These are phyloP conservation scores for Alternaria alternata DNA, from an alignment of 2,329 filamentous ascomycete genomes.

Conservation along the genomic window DNA sequence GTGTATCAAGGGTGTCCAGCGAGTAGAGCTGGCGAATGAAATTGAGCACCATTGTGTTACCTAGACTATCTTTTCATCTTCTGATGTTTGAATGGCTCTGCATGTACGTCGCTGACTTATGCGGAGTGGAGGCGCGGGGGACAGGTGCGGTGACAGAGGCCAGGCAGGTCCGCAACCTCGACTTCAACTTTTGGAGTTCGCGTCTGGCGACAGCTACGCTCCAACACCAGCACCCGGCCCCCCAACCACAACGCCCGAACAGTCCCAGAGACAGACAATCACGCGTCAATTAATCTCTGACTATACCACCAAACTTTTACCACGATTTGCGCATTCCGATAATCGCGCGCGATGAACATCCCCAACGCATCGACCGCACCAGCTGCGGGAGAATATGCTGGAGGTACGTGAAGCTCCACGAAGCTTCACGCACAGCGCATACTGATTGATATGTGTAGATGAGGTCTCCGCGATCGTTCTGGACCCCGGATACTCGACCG, in stretches of 20 bases:
- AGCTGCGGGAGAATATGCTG: constrained; percentile 56
- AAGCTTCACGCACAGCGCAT: constrained; percentile 11
- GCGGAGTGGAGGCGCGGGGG: constrained; percentile 24
- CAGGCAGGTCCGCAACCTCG: constrained; percentile 28
- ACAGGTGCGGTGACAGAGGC: constrained; percentile 25
- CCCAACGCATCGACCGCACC: constrained; percentile 51
- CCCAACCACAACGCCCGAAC: constrained; percentile 19
- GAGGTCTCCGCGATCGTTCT: constrained; percentile 97
- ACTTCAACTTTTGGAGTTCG: constrained; percentile 38
- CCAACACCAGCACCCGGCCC: constrained; percentile 35
- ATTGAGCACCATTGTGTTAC: constrained; percentile 50
- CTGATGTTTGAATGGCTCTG: not conserved
- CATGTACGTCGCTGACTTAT: constrained; percentile 7
- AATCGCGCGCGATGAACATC: constrained; percentile 45
- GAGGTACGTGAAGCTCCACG: constrained; percentile 43
- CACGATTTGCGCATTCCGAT: constrained; percentile 21
- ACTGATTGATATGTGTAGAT: constrained; percentile 64
- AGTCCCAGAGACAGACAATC: constrained; percentile 4
- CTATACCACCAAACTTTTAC: not conserved
- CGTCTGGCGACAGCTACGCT: constrained; percentile 39
- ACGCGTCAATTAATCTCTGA: constrained; percentile 38
- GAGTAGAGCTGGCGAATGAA: constrained; percentile 66
- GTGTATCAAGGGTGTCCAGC: constrained; percentile 73
- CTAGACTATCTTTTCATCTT: constrained; percentile 35
- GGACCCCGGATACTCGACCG: constrained; percentile 90